Evolutionary conservation across 2,329 filamentous ascomycete species (phyloP), one percentile per base, ranked within the genome.

Genomic region (Berkeleyomyces rouxiae): DNA sequence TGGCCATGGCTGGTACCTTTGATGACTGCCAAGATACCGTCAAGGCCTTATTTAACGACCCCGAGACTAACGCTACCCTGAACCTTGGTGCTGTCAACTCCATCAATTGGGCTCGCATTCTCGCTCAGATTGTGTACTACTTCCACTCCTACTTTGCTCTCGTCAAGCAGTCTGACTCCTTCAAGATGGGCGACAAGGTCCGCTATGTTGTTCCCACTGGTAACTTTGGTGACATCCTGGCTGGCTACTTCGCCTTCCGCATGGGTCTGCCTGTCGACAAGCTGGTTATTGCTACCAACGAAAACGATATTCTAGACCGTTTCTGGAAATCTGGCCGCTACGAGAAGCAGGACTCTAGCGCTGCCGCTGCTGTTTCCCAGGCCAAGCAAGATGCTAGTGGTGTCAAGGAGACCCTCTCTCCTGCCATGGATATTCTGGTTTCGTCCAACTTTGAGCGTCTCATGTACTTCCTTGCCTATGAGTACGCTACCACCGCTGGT

Each of bases 11-110:
- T 59, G 93, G 92, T 64, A 95, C 90, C 0, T 97, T 97, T 71
- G 92, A 97, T 70, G 90, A 97, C 72, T 97, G 93, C 75, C 92
- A 96, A 82, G 90, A 96, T 74, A 95, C 93, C 63, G 87, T 99
- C 72, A 97, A 99, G 76, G 85, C 88, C 1, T 81, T 99, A 59
- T 96, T 97, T 71, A 85, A 84, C 66, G 92, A 99, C 69, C 78
- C 86, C 2, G 84, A 90, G 62, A 87, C 88, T 72, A 97, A 97
- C 78, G 77, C 81, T 68, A 84, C 82, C 1, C 83, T 92, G 70
- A 90, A 89, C 68, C 85, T 97, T 51, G 92, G 88, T 47, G 92
- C 93, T 51, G 90, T 97, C 68, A 97, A 97, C 78, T 93, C 88
- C 55, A 97, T 97, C 76, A 97, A 97, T 77, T 96, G 87, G 82